Evolutionary conservation across 345 rosid genomes (phyloP).

Genomic region (Dimocarpus longan): DNA sequence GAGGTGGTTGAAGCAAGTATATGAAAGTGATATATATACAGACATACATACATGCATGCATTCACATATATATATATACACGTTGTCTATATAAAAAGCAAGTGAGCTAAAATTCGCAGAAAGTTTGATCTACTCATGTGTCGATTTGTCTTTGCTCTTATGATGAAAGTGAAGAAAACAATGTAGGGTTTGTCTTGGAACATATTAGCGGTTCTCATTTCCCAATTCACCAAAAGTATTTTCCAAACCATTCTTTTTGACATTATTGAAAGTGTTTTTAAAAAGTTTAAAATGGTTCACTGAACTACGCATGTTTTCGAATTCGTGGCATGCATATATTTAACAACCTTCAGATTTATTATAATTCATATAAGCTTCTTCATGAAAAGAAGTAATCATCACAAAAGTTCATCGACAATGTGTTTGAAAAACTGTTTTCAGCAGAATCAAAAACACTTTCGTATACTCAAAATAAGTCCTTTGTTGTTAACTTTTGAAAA

Average conservation of each 20-base stretch:
- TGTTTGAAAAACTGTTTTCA: too few species aligned
- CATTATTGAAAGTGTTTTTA: not conserved
- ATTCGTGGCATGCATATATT: not conserved
- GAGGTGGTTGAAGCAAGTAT: not conserved
- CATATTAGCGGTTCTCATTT: not conserved
- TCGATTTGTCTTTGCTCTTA: constrained; percentile 9
- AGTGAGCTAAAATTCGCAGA: constrained; percentile 15
- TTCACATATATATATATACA: too few species aligned
- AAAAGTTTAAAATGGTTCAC: not conserved
- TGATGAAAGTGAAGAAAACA: not conserved
- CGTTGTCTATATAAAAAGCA: not conserved
- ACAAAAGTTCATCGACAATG: too few species aligned
- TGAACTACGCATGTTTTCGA: not conserved
- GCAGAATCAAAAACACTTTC: too few species aligned
- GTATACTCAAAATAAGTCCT: too few species aligned
- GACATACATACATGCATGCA: too few species aligned
- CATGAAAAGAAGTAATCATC: too few species aligned
- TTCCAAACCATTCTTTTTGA: not conserved
- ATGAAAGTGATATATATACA: not conserved
- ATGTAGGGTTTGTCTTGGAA: not conserved
- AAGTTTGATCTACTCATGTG: constrained; percentile 22
- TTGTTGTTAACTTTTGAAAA: too few species aligned
- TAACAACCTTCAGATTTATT: too few species aligned
- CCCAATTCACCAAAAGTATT: not conserved
- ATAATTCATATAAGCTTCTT: too few species aligned